Evolutionary conservation across 2,329 filamentous ascomycete species (phyloP), one percentile per base, ranked within the genome.

Genomic region (Atkinsonella texensis): DNA sequence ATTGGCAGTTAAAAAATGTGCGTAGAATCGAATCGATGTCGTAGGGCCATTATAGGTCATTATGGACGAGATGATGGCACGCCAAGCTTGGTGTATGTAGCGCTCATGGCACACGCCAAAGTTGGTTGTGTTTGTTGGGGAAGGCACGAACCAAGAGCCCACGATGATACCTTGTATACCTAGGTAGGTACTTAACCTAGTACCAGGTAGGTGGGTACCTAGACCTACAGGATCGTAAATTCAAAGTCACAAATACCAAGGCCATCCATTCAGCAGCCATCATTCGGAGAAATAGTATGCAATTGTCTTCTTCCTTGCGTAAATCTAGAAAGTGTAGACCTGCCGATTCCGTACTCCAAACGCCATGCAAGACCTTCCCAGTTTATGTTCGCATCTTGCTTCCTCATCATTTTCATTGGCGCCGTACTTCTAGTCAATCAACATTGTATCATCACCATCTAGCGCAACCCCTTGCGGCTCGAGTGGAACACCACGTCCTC

Each of bases 361-460:
- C 59, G 55, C 59, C 59, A 46, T 55, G 48, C 55, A 56, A 51
- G 33, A 51, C 48, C 40, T 51, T 48, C 51, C 48, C 38, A 54
- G 54, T 43, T 46, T 50, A 49, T 46, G 48, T 35, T 47, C 42
- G 41, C 47, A 46, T 53, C 41, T 45, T 40, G 46, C 18, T 13
- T 38, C 38, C 7, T 42, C n/a, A 20, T 47, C 10, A 13, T 39
- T 13, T 13, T 42, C 6, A 2, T 23, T 35, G 39, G 33, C 50
- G 35, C 39, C 20, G 23, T 32, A 52, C 59, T 51, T 67, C 56
- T 58, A 70, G 56, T 80, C 83, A 61, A 89, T 77, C 62, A 89
- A 74, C 89, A 96, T 96, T 15, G 89, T 95, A 72, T 97, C 91
- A 65, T 97, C 88, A 10, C 87, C 90, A 59, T 89, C 82, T 59